phyloP scores from a whole-genome alignment of 1,284 basidiomycete genomes.

The Pseudozyma flocculosa region DNA sequence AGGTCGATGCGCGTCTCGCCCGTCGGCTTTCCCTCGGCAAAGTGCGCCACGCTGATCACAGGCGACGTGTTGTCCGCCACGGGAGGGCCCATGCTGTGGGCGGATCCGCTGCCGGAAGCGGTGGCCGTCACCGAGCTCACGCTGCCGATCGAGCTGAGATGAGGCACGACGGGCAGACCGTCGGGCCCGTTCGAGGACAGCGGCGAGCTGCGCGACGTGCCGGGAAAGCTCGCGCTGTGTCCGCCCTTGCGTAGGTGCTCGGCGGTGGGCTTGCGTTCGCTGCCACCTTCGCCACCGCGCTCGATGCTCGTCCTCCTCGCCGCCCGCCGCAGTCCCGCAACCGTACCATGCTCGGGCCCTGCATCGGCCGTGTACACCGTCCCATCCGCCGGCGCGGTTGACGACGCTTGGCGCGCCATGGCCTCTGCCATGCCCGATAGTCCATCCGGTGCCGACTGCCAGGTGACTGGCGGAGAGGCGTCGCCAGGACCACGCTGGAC shows the following conservation, averaged over 20 bases:
- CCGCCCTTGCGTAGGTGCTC: slow-evolving; percentile 10
- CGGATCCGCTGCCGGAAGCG: no score
- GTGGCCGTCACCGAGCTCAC: no score
- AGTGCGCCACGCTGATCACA: slow-evolving; percentile 31
- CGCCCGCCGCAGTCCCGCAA: slow-evolving; percentile 41
- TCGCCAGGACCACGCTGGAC: slow-evolving; percentile 24
- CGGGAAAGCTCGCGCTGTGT: slow-evolving; percentile 37
- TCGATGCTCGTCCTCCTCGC: slow-evolving; percentile 40
- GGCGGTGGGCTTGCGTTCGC: slow-evolving; percentile 5
- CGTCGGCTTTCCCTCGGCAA: slow-evolving; percentile 22
- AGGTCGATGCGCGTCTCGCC: slow-evolving; percentile 42
- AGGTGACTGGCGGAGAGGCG: slow-evolving; percentile 15
- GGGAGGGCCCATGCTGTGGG: no score
- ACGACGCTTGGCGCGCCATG: slow-evolving; percentile 20
- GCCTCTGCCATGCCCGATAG: slow-evolving; percentile 19
- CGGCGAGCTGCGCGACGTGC: slow-evolving; percentile 23
- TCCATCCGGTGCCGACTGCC: slow-evolving; percentile 39
- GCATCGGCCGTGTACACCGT: slow-evolving; percentile 7
- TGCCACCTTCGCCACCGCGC: slow-evolving; percentile 10
- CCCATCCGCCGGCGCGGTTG: slow-evolving; percentile 6
- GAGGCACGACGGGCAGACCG: background rate
- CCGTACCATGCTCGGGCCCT: slow-evolving; percentile 23
- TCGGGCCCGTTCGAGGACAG: background rate
- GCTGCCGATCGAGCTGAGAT: background rate
- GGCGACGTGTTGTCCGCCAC: no score